A percentile compares a stretch with the other conserved stretches of the same genome.
Conservation (phyloP, 1,139 yeast species). For the Candida sp. region DNA sequence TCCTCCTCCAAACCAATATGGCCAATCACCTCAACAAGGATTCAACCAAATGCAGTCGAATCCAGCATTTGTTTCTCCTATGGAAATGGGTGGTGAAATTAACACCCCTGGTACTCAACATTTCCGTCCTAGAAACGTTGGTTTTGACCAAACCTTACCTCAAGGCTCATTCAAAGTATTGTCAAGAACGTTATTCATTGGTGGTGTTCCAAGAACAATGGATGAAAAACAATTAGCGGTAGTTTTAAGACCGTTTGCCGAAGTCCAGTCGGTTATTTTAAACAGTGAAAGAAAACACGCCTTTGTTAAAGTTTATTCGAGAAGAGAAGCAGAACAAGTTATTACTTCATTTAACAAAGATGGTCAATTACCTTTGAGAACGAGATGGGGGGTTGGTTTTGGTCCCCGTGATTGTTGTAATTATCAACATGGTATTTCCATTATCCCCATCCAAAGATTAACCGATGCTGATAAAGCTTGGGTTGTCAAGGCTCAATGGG, state of each 20-base stretch:
- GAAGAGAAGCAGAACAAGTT: constrained; percentile 87
- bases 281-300: constrained; percentile 93
- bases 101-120: constrained; percentile 71
- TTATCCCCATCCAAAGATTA: constrained; percentile 80
- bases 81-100: constrained; percentile 43
- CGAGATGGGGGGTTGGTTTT: constrained; percentile 98
- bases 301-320: constrained; percentile 90
- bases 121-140: constrained; percentile 67
- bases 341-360: constrained; percentile 52
- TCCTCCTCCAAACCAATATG: constrained; percentile 6
- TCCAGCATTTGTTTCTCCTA: constrained; percentile 8
- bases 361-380: constrained; percentile 58
- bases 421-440: constrained; percentile 84
- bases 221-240: constrained; percentile 67
- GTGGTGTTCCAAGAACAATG: constrained; percentile 88
- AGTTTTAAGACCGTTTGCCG: constrained; percentile 81
- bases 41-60: constrained; percentile 3
- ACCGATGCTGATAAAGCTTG: constrained; percentile 93
- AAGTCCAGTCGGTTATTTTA: constrained; percentile 85
- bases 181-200: constrained; percentile 89
- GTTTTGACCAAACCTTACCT: constrained; percentile 69
- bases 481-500: constrained; percentile 93
- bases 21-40: constrained; percentile 1
- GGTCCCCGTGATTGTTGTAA: constrained; percentile 99
- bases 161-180: constrained; percentile 78